Conservation (phyloP, 2,329 filamentous ascomycete genomes). For the Aurifilum marmelostoma region DNA sequence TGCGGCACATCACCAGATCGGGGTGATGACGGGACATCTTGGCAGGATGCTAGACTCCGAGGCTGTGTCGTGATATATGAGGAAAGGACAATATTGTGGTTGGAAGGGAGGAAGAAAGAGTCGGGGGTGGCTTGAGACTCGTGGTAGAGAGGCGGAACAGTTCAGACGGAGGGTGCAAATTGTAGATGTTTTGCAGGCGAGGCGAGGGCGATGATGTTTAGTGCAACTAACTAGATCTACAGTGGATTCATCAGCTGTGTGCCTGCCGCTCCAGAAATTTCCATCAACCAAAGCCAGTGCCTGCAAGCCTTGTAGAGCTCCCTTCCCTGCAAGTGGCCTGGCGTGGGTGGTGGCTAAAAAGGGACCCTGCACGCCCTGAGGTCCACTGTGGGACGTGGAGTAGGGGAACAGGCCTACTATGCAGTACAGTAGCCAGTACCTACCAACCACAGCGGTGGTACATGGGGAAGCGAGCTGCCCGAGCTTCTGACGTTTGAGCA, state of each 20-base stretch:
- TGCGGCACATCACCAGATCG: slow-evolving; percentile 99
- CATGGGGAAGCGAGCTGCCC: not conserved
- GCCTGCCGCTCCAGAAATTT: slow-evolving; percentile 19
- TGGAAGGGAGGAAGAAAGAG: not conserved
- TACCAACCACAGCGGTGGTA: not conserved
- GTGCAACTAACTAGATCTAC: slow-evolving; percentile 5
- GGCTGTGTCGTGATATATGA: not conserved
- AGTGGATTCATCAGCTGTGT: slow-evolving; percentile 15
- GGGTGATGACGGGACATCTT: slow-evolving; percentile 93
- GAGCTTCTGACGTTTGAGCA: slow-evolving; percentile 1
- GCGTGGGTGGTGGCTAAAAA: not conserved
- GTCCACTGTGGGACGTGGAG: slow-evolving; percentile 11
- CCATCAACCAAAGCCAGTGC: not conserved
- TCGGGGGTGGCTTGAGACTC: not conserved
- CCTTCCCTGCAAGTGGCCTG: slow-evolving; percentile 8
- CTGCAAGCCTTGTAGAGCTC: not conserved
- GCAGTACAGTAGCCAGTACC: not conserved
- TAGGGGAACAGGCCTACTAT: not conserved
- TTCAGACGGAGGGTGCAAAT: slow-evolving; percentile 4
- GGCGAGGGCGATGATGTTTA: not conserved
- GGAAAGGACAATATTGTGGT: not conserved
- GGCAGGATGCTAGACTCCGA: slow-evolving; percentile 22
- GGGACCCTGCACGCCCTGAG: not conserved
- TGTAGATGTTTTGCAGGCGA: not conserved
- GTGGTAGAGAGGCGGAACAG: slow-evolving; percentile 1